Base-by-base conservation (phyloP, 2,329 filamentous ascomycete species). In the Coniochaeta sp. region DNA sequence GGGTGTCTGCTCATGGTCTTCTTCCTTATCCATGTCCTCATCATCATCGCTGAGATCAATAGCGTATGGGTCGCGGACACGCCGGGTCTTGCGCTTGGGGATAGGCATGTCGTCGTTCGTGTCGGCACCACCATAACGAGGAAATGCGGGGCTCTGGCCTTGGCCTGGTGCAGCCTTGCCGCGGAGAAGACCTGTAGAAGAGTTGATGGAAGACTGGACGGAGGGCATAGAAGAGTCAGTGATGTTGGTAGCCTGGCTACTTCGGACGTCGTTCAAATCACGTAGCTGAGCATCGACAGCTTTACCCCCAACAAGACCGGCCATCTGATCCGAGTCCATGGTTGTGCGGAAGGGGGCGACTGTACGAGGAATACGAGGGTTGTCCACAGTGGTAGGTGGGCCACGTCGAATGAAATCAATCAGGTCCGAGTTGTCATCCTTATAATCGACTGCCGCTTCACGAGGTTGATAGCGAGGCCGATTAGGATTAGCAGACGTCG, bases 391-490 rank as follows among this genome's bases (percentile, higher is more conserved):
- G 55, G 72, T 78, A 0, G 88, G 86, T 3, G 91, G 91, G 1
- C 91, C 92, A 64, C 89, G 85, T 45, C 91, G 85, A 57, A 99
- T 95, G 66, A 99, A 97, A 65, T 97, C 91, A 58, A 96, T 96
- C 53, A 99, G 73, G 55, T 96, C 94, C 12, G 89, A 87, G 52
- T 85, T 95, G 57, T 85, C 85, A 49, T 82, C 82, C 49, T 75
- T 77, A 52, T 72, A 73, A 48, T 83, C 77, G 14, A 83, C 77
- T 38, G 78, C 75, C 32, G 89, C 82, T 55, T 90, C 85, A 48
- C 90, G 86, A 53, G 92, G 84, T 66, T 87, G 79, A 47, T 87
- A 76, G 53, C 80, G 81, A 46, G 71, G 73, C 52, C 78, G 73
- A 55, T 65, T 75, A 18, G 56, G 45, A 51, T 56, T 59, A 57